A percentile compares a stretch with the other conserved stretches of the same genome.
Evolutionary conservation across 2,329 filamentous ascomycete genomes (phyloP).

Genomic region (Neocucurbitaria cava): DNA sequence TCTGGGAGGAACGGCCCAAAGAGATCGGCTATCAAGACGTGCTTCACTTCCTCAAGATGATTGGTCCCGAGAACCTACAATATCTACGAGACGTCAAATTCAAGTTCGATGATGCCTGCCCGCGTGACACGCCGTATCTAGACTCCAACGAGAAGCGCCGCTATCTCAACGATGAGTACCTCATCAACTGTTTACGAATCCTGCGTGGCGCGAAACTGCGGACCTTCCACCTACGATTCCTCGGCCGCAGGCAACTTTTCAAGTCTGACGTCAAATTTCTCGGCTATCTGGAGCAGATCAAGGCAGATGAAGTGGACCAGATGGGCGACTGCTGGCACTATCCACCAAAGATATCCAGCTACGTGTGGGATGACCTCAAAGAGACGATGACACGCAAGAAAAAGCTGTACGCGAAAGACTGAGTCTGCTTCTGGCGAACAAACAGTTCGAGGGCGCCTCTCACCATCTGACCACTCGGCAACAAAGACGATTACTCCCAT

Average conservation of each 20-base stretch:
- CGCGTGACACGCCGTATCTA: constrained; percentile 49
- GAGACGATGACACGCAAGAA: constrained; percentile 46
- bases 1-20: constrained; percentile 51
- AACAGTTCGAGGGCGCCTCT: neutral
- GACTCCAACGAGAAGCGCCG: constrained; percentile 53
- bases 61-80: constrained; percentile 56
- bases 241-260: constrained; percentile 47
- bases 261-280: constrained; percentile 53
- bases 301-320: constrained; percentile 51
- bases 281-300: constrained; percentile 53
- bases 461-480: neutral
- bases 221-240: constrained; percentile 52
- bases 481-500: neutral
- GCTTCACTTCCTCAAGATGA: constrained; percentile 54
- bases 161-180: constrained; percentile 56
- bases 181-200: constrained; percentile 55
- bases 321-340: constrained; percentile 20
- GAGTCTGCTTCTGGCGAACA: neutral
- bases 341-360: constrained; percentile 41
- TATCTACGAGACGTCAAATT: constrained; percentile 56
- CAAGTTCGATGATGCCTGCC: constrained; percentile 54
- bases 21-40: constrained; percentile 58
- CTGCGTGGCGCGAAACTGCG: constrained; percentile 53
- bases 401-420: constrained; percentile 42
- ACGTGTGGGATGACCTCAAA: constrained; percentile 41